Conservation (phyloP, 2,329 filamentous ascomycete species). For the Dothideomycetes sp. region DNA sequence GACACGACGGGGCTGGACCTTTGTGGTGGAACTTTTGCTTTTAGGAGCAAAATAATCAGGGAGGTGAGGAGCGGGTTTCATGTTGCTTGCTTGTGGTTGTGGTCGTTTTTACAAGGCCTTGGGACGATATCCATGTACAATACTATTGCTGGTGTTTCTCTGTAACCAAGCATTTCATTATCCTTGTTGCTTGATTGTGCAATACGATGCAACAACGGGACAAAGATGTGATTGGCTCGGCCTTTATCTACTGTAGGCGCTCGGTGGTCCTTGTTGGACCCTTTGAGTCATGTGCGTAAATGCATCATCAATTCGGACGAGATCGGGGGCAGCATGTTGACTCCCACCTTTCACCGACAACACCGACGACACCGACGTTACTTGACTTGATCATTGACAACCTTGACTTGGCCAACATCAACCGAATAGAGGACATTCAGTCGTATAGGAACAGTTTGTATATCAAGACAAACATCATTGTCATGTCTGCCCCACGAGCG, state of each 20-base stretch:
- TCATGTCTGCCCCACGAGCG: slow-evolving; percentile 58
- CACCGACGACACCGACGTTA: too few relatives aligned
- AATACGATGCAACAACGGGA: too few relatives aligned
- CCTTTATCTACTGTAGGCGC: too few relatives aligned
- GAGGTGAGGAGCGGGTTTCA: not conserved
- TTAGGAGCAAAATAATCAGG: not conserved
- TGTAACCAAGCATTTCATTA: too few relatives aligned
- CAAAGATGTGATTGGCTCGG: too few relatives aligned
- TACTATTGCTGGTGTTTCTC: too few relatives aligned
- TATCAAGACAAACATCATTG: not conserved
- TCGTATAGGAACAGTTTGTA: not conserved
- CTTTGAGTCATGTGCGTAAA: not conserved
- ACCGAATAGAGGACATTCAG: too few relatives aligned
- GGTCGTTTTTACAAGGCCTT: not conserved
- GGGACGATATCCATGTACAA: too few relatives aligned
- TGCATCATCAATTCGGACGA: not conserved
- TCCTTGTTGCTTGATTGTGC: too few relatives aligned
- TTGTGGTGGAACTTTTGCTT: not conserved
- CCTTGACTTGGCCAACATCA: not conserved
- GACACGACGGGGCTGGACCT: not conserved
- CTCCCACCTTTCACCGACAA: not conserved
- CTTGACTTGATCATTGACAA: not conserved
- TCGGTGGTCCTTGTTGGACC: not conserved
- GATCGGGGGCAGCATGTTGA: not conserved
- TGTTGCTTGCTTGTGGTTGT: not conserved